Conservation (phyloP, 2,329 filamentous ascomycete species). For the Biscogniauxia sp. region DNA sequence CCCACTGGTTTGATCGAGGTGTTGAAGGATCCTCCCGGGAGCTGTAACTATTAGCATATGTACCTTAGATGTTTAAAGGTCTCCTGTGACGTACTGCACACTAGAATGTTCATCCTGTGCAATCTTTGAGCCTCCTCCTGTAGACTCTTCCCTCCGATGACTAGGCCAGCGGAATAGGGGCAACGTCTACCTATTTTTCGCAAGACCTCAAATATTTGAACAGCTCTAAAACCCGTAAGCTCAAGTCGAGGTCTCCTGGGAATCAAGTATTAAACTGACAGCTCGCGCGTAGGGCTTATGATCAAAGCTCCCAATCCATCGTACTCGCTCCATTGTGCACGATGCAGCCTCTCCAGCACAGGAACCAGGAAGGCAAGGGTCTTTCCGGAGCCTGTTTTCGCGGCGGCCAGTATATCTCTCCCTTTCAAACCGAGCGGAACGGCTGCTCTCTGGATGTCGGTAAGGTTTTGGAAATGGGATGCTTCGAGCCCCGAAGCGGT, state of each 20-base stretch:
- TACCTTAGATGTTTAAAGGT: not conserved
- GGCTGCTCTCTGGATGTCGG: constrained; percentile 88
- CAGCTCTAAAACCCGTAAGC: constrained; percentile 47
- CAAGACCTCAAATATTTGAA: constrained; percentile 94
- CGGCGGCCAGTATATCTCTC: constrained; percentile 85
- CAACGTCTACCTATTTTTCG: constrained; percentile 87
- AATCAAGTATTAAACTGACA: constrained; percentile 36
- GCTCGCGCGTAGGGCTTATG: constrained; percentile 88
- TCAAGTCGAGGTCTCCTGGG: not conserved
- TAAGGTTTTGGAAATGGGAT: constrained; percentile 86
- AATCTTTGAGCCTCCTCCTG: constrained; percentile 83
- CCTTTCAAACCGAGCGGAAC: constrained; percentile 85
- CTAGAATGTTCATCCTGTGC: constrained; percentile 91
- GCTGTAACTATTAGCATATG: constrained; percentile 33
- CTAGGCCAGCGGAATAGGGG: constrained; percentile 83
- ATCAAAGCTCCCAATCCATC: constrained; percentile 92
- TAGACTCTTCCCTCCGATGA: constrained; percentile 90
- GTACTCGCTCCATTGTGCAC: constrained; percentile 81
- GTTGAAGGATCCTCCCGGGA: constrained; percentile 90
- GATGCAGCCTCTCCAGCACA: constrained; percentile 88
- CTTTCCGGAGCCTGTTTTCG: constrained; percentile 94
- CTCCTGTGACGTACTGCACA: constrained; percentile 56
- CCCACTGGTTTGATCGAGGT: constrained; percentile 88
- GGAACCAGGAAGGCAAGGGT: constrained; percentile 91
- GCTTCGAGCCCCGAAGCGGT: constrained; percentile 77